Evolutionary conservation across 2,329 filamentous ascomycete species (phyloP), one percentile per base, ranked within the genome.

Genomic region (Curvularia spicifera): DNA sequence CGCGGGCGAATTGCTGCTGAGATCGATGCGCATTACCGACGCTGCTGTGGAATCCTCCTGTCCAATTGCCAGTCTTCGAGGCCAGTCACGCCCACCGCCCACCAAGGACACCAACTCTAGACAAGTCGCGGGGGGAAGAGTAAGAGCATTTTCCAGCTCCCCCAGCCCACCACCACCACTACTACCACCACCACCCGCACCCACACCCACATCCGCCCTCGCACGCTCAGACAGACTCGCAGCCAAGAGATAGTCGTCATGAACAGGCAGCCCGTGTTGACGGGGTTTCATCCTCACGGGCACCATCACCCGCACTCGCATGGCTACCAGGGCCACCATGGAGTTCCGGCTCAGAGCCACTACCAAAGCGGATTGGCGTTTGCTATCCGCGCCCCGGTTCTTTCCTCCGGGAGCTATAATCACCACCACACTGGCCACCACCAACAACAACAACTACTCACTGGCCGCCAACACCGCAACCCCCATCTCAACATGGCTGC

Each of bases 361-460:
- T 69, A 63, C 68, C 67, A 72, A 66, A 66, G 65, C 62, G 66
- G 60, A 37, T 56, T 72, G 64, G 63, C 73, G 67, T 73, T 76
- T 70, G 51, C 56, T 55, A 55, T 58, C 51, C 78, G 76, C 72
- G 70, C 76, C 63, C 73, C 75, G 74, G 74, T 72, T 70, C 73
- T 72, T 66, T 62, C 69, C 71, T 69, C 71, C 72, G 69, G 64
- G 59, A 61, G 55, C 69, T 72, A 67, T 66, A 68, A 67, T 66
- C 67, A 66, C 66, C 66, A 69, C 51, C 72, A 73, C 66, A 69
- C 68, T 67, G 68, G 65, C 69, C 71, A 74, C 50, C 69, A 64
- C 62, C 33, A 37, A 37, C 40, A 43, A 43, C 40, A 26, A 22
- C 67, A 51, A 53, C 26, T 5, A 31, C 28, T 31, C 28, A 31